Evolutionary conservation across 805 yeast species (phyloP).

Genomic region (Nakazawaea ernobii): DNA sequence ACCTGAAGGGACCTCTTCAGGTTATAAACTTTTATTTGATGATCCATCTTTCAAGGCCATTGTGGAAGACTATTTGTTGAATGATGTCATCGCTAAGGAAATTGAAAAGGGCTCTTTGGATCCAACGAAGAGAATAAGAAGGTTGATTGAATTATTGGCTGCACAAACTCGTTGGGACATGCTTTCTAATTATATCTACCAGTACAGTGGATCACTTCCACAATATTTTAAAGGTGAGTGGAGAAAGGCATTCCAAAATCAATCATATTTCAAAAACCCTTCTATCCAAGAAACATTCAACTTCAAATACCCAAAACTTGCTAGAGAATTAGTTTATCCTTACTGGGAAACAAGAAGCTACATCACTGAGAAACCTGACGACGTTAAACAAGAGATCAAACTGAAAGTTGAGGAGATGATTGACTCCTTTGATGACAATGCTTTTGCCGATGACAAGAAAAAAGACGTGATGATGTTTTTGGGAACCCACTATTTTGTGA

Average conservation of each 20-base stretch:
- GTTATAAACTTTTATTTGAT: slow-evolving; percentile 15
- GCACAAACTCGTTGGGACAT: slow-evolving; percentile 10
- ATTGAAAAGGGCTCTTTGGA: slow-evolving; percentile 4
- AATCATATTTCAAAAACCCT: slow-evolving; percentile 26
- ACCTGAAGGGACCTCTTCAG: slow-evolving; percentile 9
- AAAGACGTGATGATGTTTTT: slow-evolving; percentile 9
- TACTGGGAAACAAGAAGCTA: slow-evolving; percentile 54
- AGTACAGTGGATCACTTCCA: slow-evolving; percentile 41
- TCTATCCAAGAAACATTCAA: slow-evolving; percentile 28
- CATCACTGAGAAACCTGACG: slow-evolving; percentile 38
- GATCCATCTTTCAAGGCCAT: slow-evolving; percentile 12
- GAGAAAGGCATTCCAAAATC: slow-evolving; percentile 31
- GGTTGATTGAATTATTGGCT: slow-evolving; percentile 7
- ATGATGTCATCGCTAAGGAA: slow-evolving; percentile 5
- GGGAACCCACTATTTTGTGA: slow-evolving; percentile 8
- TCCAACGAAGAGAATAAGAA: slow-evolving; percentile 5
- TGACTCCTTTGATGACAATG: slow-evolving; percentile 9
- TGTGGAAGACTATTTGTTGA: slow-evolving; percentile 33
- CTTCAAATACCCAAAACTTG: slow-evolving; percentile 25
- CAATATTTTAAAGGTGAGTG: slow-evolving; percentile 48
- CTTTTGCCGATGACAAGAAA: slow-evolving; percentile 14
- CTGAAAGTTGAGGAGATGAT: slow-evolving; percentile 25
- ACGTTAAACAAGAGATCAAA: slow-evolving; percentile 28
- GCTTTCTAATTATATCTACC: slow-evolving; percentile 5
- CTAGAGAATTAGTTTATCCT: slow-evolving; percentile 32